phyloP scores from a whole-genome alignment of 495 filamentous ascomycete species.

The Staphylotrichum tortipilum region DNA sequence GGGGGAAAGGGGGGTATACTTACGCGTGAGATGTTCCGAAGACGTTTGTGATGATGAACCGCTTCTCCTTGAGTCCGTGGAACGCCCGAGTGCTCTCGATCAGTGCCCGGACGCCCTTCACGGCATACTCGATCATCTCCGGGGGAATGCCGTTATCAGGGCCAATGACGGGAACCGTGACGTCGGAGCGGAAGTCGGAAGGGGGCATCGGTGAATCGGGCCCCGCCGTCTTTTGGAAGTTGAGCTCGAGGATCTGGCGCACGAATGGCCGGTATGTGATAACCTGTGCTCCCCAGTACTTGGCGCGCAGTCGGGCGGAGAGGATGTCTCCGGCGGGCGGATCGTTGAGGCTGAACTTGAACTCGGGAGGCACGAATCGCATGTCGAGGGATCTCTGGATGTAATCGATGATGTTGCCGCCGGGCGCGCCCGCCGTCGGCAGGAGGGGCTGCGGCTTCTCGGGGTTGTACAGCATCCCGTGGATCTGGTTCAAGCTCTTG shows the following conservation, averaged over 20 bases:
- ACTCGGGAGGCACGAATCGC: slow-evolving; percentile 32
- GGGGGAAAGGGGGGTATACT: slow-evolving; percentile 29
- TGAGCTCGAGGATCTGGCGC: slow-evolving; percentile 49
- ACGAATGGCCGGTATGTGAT: slow-evolving; percentile 84
- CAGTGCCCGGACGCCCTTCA: slow-evolving; percentile 58
- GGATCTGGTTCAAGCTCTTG: slow-evolving; percentile 75
- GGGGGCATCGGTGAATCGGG: slow-evolving; percentile 19
- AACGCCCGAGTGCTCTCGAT: slow-evolving; percentile 82
- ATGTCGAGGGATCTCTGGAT: slow-evolving; percentile 40
- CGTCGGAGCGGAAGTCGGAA: not conserved
- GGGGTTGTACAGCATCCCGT: slow-evolving; percentile 69
- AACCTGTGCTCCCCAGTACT: slow-evolving; percentile 86
- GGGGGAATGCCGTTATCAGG: slow-evolving; percentile 32
- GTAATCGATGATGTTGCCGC: slow-evolving; percentile 38
- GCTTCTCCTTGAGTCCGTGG: slow-evolving; percentile 54
- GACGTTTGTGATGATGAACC: slow-evolving; percentile 84
- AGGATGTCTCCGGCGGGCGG: slow-evolving; percentile 68
- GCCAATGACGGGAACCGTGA: slow-evolving; percentile 16
- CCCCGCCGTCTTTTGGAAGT: slow-evolving; percentile 25
- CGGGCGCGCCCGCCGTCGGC: not conserved
- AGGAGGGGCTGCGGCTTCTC: slow-evolving; percentile 22
- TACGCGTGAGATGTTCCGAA: slow-evolving; percentile 97
- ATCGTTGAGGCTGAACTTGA: slow-evolving; percentile 59
- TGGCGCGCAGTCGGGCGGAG: slow-evolving; percentile 75
- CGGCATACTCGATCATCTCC: slow-evolving; percentile 45